Evolutionary conservation across 1,139 yeast genomes (phyloP), one percentile per base, ranked within the genome.

Genomic region (Taphrina confusa): DNA sequence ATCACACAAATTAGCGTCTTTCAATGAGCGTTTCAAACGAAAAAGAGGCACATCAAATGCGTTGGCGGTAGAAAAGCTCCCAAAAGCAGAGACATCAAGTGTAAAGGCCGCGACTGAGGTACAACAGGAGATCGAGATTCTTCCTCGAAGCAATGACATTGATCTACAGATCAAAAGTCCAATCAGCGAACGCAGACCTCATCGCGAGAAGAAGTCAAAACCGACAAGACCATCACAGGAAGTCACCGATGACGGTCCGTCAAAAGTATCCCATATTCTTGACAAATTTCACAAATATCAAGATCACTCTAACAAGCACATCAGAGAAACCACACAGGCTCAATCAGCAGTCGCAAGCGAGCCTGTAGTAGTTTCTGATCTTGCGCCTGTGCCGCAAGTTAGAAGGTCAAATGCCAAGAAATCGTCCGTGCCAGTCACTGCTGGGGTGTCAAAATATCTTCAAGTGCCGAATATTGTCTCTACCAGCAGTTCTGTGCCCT

Each of bases 361-460:
- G 28, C 60, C 61, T 44, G 64, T 47, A 23, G 65, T 68, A 57
- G 64, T 63, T 40, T 68, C 64, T 64, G 84, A 82, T 47, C 76
- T 91, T 50, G 84, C 79, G 2, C 95, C 96, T 11, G 75, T 91
- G 57, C 97, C 97, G 0, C 96, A 89, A 71, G 95, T 94, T 0
- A 82, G 75, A 74, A 82, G 34, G 86, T 11, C 20, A 12, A 18
- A 16, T 12, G 36, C 16, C 86, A 2, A 72, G 77, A 66, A 85
- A n/a, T 33, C 40, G 30, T 58, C 55, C 4, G 37, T 40, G 16
- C 20, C 34, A 8, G 51, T 30, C 39, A 63, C 49, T 8, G 64
- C 57, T 22, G 50, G 56, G 12, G 74, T 73, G 22, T 70, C 77
- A 2, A 72, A 78, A 66, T 88, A 96, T 95, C 74, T 87, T 23